Evolutionary conservation across 2,329 filamentous ascomycete genomes (phyloP), one percentile per base, ranked within the genome.

Genomic region (Fusarium longipes): DNA sequence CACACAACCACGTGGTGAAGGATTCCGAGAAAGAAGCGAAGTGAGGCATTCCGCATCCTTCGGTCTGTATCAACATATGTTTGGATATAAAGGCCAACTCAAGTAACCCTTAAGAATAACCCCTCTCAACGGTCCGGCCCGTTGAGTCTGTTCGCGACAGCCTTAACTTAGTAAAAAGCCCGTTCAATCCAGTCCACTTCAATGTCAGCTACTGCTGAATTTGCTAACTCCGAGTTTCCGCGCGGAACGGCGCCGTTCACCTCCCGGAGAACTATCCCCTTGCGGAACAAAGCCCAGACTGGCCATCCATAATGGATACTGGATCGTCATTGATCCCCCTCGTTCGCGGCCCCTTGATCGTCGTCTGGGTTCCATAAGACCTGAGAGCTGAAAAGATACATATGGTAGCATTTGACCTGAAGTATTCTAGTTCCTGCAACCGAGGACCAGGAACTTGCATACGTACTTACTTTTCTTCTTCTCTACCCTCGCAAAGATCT

Each of bases 91-190:
- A n/a, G n/a, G n/a, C n/a, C n/a, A n/a, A n/a, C n/a, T n/a, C n/a
- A n/a, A n/a, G n/a, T n/a, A n/a, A 32, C 8, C 27, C 20, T 22
- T n/a, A 3, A 33, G 18, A 53, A 60, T 27, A 61, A 33, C 22
- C 44, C 15, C 12, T 53, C 15, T 22, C 18, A 17, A 57, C 66
- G 66, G 67, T 61, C 27, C 67, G 67, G 44, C 56, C 67, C 67
- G 67, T 55, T 25, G 35, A 35, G 39, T 58, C 65, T 59, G 40
- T 52, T 27, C 61, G 22, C 33, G 38, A 7, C 36, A 33, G 17
- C 18, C 30, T 63, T n/a, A 25, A 18, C 30, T 48, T 48, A 48
- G 45, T 20, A 20, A 25, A 33, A 15, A 29, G 29, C 15, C 44
- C 44, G 44, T 33, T 9, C 44, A 24, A 8, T 33, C 22, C 22